A percentile compares a stretch with the other conserved stretches of the same genome.
phyloP scores from a whole-genome alignment of 208 protist species.

The Leishmania braziliensis region DNA sequence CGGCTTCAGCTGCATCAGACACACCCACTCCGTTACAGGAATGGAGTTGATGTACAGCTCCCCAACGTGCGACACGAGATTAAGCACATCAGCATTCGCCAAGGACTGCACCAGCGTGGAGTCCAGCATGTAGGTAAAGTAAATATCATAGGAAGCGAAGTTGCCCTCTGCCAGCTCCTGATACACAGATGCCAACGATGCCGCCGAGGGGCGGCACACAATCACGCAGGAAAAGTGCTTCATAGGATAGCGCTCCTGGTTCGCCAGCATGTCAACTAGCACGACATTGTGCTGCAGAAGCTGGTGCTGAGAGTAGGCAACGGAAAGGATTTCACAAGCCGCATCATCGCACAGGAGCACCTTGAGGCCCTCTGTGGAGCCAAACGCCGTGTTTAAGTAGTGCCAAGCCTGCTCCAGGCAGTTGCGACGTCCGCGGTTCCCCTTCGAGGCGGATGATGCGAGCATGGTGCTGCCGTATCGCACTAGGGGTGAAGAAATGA shows the following conservation, averaged over 20 bases:
- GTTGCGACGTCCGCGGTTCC: constrained; percentile 44
- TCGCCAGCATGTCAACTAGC: constrained; percentile 94
- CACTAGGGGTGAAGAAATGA: neutral
- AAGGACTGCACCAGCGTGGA: constrained; percentile 86
- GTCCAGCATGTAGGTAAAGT: constrained; percentile 94
- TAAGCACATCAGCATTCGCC: constrained; percentile 95
- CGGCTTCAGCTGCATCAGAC: constrained; percentile 67
- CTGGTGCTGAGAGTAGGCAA: constrained; percentile 96
- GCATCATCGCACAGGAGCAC: constrained; percentile 96
- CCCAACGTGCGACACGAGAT: constrained; percentile 90
- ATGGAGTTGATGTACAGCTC: constrained; percentile 96
- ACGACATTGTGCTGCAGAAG: constrained; percentile 98
- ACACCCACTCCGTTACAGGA: constrained; percentile 87
- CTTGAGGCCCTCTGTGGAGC: constrained; percentile 80
- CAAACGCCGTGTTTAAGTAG: constrained; percentile 78
- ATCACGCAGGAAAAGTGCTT: constrained; percentile 94
- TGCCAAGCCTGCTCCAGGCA: constrained; percentile 76
- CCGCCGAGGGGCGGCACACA: constrained; percentile 89
- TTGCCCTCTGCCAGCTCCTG: constrained; percentile 94
- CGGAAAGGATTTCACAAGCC: constrained; percentile 92
- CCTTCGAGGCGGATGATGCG: constrained; percentile 13
- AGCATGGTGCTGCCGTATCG: neutral
- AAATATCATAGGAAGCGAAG: constrained; percentile 80
- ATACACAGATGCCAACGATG: constrained; percentile 85
- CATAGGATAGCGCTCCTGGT: constrained; percentile 90